These are phyloP conservation scores for Phytophthora fragariaefolia DNA, from an alignment of 352 stramenopile species.

Conservation along the genomic window DNA sequence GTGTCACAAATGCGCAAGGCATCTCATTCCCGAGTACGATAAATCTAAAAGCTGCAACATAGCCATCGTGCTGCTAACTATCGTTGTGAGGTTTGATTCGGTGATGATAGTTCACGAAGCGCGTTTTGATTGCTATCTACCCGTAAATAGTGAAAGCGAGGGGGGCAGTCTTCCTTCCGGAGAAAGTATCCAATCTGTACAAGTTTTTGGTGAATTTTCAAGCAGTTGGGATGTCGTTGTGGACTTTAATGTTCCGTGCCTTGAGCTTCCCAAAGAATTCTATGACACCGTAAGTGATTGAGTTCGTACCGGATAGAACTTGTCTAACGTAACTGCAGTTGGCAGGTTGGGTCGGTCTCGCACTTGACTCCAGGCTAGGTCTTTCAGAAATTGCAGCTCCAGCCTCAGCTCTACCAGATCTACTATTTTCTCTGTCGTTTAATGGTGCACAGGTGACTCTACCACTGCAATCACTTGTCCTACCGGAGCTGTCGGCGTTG, in stretches of 20 bases:
- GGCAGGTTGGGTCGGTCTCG: conserved; percentile 56
- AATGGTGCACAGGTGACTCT: conserved; percentile 36
- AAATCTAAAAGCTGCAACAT: background rate
- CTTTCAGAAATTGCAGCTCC: conserved; percentile 50
- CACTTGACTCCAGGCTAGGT: conserved; percentile 48
- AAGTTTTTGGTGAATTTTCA: conserved; percentile 61
- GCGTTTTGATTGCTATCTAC: conserved; percentile 33
- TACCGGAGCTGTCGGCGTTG: conserved; percentile 35
- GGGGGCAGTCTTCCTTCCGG: background rate
- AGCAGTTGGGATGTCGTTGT: conserved; percentile 65
- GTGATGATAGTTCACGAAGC: conserved; percentile 48
- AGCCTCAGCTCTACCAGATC: conserved; percentile 33
- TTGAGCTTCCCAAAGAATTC: conserved; percentile 66
- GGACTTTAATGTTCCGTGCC: conserved; percentile 66
- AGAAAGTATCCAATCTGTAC: conserved; percentile 1
- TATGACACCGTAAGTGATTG: conserved; percentile 59
- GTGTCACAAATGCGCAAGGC: conserved; percentile 42
- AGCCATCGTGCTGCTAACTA: too few species aligned
- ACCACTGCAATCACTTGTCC: conserved; percentile 52
- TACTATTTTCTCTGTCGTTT: conserved; percentile 60
- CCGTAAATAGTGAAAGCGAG: background rate
- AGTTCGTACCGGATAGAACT: background rate
- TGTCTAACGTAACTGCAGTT: conserved; percentile 41
- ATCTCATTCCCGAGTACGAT: conserved; percentile 62
- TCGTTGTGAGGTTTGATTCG: background rate